Base-by-base conservation (phyloP, 495 filamentous ascomycete species). In the Trichocladium uniseriatum region DNA sequence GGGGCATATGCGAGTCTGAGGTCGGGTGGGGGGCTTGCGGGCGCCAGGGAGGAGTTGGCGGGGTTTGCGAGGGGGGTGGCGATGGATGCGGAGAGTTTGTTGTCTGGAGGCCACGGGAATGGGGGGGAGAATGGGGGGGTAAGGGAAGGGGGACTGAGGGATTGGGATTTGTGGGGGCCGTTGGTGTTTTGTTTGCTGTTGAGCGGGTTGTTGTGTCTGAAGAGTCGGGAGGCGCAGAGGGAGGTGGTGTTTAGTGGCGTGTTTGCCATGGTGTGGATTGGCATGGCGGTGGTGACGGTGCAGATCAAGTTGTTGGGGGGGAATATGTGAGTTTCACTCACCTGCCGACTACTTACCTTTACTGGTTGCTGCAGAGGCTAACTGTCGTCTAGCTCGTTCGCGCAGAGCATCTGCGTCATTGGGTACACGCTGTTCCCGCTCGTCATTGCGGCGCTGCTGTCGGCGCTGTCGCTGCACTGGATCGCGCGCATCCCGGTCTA, bases 351-450 rank as follows among this genome's bases (percentile, higher is more conserved):
- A n/a, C n/a, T n/a, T n/a, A n/a, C n/a, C n/a, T n/a, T n/a, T n/a
- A n/a, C n/a, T n/a, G n/a, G n/a, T n/a, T n/a, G n/a, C n/a, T n/a
- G n/a, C n/a, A n/a, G n/a, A n/a, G n/a, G n/a, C n/a, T n/a, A n/a
- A n/a, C n/a, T n/a, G n/a, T n/a, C n/a, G 43, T 45, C n/a, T 55
- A 97, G 92, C 53, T 95, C 92, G 21, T 98, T 98, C 68, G 91
- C 94, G 72, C 92, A 97, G 67, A 90, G 87, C 39, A 78, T 98
- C 53, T 95, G 87, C 66, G 94, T 98, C 58, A 98, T 98, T 64
- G 92, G 92, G 31, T 98, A 98, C 68, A 98, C 92, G 2, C 81
- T 98, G 45, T 98, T 98, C 72, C 92, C 92, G n/a, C 77, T 98
- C 32, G 94, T 96, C 59, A 84, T 98, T 58, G 94, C 94, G 6